phyloP scores from a whole-genome alignment of 179 eudicot species.

The Nepenthes alata region DNA sequence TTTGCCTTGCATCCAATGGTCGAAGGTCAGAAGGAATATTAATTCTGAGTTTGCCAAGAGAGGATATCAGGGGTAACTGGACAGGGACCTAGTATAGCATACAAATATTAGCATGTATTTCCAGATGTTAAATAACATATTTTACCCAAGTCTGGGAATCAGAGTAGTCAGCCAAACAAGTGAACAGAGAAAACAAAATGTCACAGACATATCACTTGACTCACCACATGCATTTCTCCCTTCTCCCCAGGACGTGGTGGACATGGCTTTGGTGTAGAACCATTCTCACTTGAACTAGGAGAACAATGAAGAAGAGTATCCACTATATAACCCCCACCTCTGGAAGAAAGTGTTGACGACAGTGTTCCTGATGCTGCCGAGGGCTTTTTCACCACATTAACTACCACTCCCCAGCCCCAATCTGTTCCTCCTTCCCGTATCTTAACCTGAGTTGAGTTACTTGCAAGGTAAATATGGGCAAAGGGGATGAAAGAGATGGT shows the following conservation, averaged over 20 bases:
- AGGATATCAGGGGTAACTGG: constrained; percentile 69
- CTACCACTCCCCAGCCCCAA: constrained; percentile 99
- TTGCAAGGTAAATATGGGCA: constrained; percentile 1
- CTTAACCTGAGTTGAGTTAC: constrained; percentile 54
- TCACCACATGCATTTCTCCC: constrained; percentile 99
- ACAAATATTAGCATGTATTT: constrained; percentile 2
- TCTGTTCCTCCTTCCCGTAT: constrained; percentile 85
- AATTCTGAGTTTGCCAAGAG: constrained; percentile 75
- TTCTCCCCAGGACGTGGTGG: constrained; percentile 95
- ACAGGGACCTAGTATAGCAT: constrained; percentile 66
- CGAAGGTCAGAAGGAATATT: constrained; percentile 80
- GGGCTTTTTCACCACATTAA: constrained; percentile 81
- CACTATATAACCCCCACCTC: constrained; percentile 70
- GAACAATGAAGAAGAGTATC: constrained; percentile 95
- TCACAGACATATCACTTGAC: constrained; percentile 13
- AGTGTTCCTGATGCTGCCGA: constrained; percentile 40
- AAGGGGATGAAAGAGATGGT: neutral
- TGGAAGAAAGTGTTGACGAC: constrained; percentile 40
- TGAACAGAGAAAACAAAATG: constrained; percentile 3
- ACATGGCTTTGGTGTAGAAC: constrained; percentile 80
- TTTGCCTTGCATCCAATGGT: constrained; percentile 80
- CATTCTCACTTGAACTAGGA: constrained; percentile 72
- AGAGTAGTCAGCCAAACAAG: neutral
- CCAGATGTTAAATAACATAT: neutral
- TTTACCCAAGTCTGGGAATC: neutral